Conservation (phyloP, 306 rosid species). For the Malus orientalis region DNA sequence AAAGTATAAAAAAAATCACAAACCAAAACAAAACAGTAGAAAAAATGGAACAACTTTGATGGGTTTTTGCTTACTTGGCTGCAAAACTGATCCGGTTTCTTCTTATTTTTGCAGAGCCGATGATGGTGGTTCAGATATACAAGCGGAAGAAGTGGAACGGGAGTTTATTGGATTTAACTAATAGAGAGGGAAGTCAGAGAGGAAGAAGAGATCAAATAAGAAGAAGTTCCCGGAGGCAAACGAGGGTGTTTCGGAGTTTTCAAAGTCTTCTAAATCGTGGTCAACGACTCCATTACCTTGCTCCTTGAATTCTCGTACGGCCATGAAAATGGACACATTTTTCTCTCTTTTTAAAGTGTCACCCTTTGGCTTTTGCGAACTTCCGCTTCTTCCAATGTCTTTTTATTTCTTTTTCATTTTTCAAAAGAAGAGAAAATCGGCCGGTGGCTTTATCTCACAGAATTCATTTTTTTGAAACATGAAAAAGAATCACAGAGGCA, state of each 20-base stretch:
- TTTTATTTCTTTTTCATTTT: not conserved
- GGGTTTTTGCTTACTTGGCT: slow-evolving; percentile 23
- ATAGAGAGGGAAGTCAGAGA: slow-evolving; percentile 11
- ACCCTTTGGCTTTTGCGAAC: slow-evolving; percentile 14
- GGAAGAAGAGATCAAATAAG: slow-evolving; percentile 31
- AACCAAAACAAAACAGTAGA: slow-evolving; percentile 1
- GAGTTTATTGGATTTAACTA: slow-evolving; percentile 1
- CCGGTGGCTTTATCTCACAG: too few relatives aligned
- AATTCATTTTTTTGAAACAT: accelerated
- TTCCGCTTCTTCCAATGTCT: slow-evolving; percentile 17
- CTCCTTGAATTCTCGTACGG: slow-evolving; percentile 31
- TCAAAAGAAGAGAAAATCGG: too few relatives aligned
- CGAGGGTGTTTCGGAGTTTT: slow-evolving; percentile 60
- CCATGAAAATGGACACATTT: slow-evolving; percentile 35
- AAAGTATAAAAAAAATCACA: slow-evolving; percentile 14
- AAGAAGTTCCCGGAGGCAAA: slow-evolving; percentile 22
- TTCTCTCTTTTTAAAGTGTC: slow-evolving; percentile 1
- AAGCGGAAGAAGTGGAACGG: slow-evolving; percentile 23
- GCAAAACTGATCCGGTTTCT: slow-evolving; percentile 37
- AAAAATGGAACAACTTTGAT: slow-evolving; percentile 8
- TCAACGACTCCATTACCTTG: slow-evolving; percentile 46
- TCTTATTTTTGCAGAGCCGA: slow-evolving; percentile 8
- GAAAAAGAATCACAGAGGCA: accelerated
- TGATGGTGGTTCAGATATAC: slow-evolving; percentile 21
- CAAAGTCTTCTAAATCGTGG: slow-evolving; percentile 54